A percentile compares a stretch with the other conserved stretches of the same genome.
Evolutionary conservation across 1,284 basidiomycete species (phyloP).

Genomic region (Prillingera fragicola): DNA sequence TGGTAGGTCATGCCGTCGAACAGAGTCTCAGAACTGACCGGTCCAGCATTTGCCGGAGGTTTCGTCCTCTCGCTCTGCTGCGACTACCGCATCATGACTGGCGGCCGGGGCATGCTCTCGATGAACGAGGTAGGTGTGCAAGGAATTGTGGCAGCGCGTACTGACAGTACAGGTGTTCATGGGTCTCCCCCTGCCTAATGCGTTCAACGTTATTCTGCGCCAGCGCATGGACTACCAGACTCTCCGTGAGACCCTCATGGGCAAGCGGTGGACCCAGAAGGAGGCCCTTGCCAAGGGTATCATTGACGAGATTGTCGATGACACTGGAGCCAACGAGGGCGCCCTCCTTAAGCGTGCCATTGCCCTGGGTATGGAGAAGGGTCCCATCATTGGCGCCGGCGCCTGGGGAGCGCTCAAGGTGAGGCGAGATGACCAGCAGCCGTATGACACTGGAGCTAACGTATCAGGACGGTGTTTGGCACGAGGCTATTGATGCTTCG

Average conservation of each 20-base stretch:
- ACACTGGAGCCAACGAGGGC: constrained; percentile 48
- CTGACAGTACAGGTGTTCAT: constrained; percentile 61
- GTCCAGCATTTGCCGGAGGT: constrained; percentile 70
- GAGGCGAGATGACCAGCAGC: constrained; percentile 14
- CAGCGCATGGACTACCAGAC: constrained; percentile 62
- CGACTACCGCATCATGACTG: constrained; percentile 87
- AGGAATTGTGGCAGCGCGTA: no score
- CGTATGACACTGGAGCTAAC: constrained; percentile 3
- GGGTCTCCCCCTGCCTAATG: constrained; percentile 70
- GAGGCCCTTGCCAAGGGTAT: constrained; percentile 66
- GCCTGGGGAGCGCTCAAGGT: constrained; percentile 54
- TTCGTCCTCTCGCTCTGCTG: constrained; percentile 74
- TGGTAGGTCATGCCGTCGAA: constrained; percentile 24
- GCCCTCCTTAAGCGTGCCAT: constrained; percentile 55
- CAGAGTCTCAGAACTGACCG: background rate
- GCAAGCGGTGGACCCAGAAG: constrained; percentile 68
- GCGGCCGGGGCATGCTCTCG: constrained; percentile 72
- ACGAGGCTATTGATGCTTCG: constrained; percentile 44
- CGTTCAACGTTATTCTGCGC: constrained; percentile 62
- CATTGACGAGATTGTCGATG: constrained; percentile 63
- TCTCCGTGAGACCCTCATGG: constrained; percentile 71
- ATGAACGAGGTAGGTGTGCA: constrained; percentile 75
- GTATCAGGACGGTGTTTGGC: constrained; percentile 49
- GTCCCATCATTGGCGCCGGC: constrained; percentile 48
- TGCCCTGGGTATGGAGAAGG: constrained; percentile 46